A percentile compares a stretch with the other conserved stretches of the same genome.
phyloP scores from a whole-genome alignment of 305 asterid species.

The Andrographis paniculata region DNA sequence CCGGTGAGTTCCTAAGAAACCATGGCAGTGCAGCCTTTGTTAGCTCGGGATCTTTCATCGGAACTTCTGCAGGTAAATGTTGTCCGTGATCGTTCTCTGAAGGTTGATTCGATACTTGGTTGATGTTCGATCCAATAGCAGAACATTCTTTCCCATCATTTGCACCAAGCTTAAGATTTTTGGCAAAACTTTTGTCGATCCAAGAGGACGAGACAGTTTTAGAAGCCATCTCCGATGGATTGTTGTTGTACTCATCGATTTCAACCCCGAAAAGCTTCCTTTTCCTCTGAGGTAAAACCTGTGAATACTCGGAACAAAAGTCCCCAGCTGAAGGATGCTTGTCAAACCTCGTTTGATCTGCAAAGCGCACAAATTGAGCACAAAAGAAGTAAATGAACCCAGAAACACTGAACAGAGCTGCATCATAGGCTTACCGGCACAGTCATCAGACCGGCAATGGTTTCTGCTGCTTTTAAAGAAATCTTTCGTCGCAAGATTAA shows the following conservation, averaged over 20 bases:
- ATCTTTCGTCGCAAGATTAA: conserved; percentile 26
- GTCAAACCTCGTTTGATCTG: conserved; percentile 29
- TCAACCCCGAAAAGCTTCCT: conserved; percentile 63
- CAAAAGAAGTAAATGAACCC: conserved; percentile 1
- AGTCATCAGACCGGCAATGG: conserved; percentile 24
- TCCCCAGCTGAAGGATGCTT: conserved; percentile 21
- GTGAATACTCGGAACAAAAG: conserved; percentile 21
- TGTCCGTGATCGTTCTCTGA: too few species aligned
- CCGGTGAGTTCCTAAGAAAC: conserved; percentile 34
- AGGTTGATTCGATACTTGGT: too few species aligned
- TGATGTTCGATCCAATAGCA: conserved; percentile 11
- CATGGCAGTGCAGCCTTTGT: conserved; percentile 25
- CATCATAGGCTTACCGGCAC: conserved; percentile 32
- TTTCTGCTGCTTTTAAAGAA: conserved; percentile 23
- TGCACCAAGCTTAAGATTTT: conserved; percentile 11
- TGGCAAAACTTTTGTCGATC: conserved; percentile 24
- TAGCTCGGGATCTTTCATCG: conserved; percentile 16
- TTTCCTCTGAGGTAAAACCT: conserved; percentile 26
- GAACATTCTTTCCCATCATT: conserved; percentile 8
- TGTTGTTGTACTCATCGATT: conserved; percentile 17
- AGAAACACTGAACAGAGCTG: neutral
- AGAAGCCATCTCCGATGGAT: conserved; percentile 18
- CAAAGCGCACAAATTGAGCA: conserved; percentile 15
- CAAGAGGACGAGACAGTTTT: conserved; percentile 15
- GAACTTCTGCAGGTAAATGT: conserved; percentile 13